Percentiles rank a stretch among this genome's conserved stretches.
Evolutionary conservation across 768 basidiomycete species (phyloP).

Genomic region (Lactifluus subvellereus): DNA sequence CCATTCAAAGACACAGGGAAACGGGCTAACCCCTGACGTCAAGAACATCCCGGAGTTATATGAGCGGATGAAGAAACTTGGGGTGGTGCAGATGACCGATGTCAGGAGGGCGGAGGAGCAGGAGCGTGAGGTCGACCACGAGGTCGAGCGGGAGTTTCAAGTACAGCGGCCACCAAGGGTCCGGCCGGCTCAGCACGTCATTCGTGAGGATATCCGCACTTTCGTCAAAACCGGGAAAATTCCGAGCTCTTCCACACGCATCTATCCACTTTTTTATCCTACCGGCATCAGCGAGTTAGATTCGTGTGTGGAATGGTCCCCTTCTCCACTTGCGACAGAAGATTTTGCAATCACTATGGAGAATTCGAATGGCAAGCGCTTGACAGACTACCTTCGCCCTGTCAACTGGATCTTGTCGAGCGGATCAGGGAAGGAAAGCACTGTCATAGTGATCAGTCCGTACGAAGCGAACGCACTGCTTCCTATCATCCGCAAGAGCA

Average conservation of each 20-base stretch:
- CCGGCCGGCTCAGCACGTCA: not conserved
- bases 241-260: not conserved
- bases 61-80: too few species aligned
- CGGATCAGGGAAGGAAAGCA: too few species aligned
- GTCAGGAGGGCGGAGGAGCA: constrained; percentile 19
- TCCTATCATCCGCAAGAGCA: not conserved
- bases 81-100: not conserved
- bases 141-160: constrained; percentile 16
- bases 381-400: too few species aligned
- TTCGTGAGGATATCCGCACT: not conserved
- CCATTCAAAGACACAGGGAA: not conserved
- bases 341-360: too few species aligned
- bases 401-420: too few species aligned
- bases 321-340: too few species aligned
- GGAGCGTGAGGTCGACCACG: constrained; percentile 19
- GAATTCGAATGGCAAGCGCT: too few species aligned
- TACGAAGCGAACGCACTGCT: too few species aligned
- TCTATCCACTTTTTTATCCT: not conserved
- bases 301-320: not conserved
- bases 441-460: too few species aligned
- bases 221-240: constrained; percentile 12
- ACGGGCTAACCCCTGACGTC: not conserved
- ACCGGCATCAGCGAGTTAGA: too few species aligned
- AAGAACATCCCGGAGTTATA: not conserved
- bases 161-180: constrained; percentile 6